phyloP scores from a whole-genome alignment of 2,329 filamentous ascomycete species.

The Colletotrichum sp. region DNA sequence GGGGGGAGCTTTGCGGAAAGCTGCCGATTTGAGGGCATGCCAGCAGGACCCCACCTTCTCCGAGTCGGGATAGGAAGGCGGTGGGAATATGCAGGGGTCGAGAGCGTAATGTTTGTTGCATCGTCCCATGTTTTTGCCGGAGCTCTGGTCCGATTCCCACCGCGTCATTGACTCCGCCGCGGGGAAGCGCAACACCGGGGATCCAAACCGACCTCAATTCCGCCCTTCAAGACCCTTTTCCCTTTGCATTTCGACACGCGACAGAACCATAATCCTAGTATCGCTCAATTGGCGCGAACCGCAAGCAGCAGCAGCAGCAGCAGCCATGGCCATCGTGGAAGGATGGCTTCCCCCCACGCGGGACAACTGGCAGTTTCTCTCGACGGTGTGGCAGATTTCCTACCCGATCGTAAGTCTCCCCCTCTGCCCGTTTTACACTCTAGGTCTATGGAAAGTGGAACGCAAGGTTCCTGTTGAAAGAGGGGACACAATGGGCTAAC shows the following conservation, averaged over 20 bases:
- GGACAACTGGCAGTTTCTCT: slow-evolving; percentile 60
- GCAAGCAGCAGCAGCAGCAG: background rate
- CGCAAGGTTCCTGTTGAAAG: background rate
- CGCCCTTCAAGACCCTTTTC: background rate
- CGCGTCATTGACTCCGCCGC: background rate
- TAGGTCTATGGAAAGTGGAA: no score
- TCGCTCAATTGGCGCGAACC: background rate
- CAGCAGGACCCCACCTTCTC: background rate
- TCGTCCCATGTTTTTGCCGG: background rate
- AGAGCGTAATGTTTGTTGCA: background rate
- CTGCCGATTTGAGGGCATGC: background rate
- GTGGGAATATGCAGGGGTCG: background rate
- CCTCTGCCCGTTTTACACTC: no score
- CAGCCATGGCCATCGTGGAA: slow-evolving; percentile 52
- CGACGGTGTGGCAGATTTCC: slow-evolving; percentile 56
- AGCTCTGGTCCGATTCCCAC: background rate
- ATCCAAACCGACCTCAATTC: background rate
- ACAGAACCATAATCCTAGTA: background rate
- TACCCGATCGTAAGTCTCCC: slow-evolving; percentile 55
- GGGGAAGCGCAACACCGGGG: background rate
- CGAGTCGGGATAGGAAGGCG: background rate
- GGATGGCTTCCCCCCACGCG: slow-evolving; percentile 63
- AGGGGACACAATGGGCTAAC: background rate
- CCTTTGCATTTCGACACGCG: background rate
- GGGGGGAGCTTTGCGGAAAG: background rate